A percentile compares a stretch with the other conserved stretches of the same genome.
Evolutionary conservation across 352 stramenopile species (phyloP).

Genomic region (Phytophthora pisi): DNA sequence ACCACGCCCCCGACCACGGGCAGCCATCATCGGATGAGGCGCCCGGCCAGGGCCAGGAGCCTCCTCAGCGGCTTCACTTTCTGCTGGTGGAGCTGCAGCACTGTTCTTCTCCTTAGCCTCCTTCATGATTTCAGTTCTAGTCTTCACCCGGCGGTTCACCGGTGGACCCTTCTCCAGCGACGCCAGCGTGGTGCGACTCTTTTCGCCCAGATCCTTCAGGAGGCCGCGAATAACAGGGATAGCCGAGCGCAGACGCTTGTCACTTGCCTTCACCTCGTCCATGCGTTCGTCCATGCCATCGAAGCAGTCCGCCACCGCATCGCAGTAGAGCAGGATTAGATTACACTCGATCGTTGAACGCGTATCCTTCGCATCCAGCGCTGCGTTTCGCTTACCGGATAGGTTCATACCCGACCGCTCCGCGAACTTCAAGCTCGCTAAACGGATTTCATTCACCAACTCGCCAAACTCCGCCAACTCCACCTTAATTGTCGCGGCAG

Average conservation of each 20-base stretch:
- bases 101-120: constrained; percentile 87
- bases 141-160: constrained; percentile 66
- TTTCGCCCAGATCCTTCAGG: constrained; percentile 69
- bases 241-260: constrained; percentile 79
- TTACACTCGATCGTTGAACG: constrained; percentile 79
- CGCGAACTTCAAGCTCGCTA: constrained; percentile 78
- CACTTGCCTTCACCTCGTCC: constrained; percentile 81
- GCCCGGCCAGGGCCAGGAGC: constrained; percentile 34
- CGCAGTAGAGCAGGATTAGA: constrained; percentile 63
- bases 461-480: constrained; percentile 84
- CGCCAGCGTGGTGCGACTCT: constrained; percentile 56
- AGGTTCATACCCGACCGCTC: constrained; percentile 89
- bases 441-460: constrained; percentile 82
- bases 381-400: constrained; percentile 76
- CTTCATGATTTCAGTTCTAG: constrained; percentile 77
- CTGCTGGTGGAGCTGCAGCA: constrained; percentile 31
- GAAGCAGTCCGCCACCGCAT: constrained; percentile 76
- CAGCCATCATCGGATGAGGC: constrained; percentile 61
- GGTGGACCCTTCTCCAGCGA: constrained; percentile 71
- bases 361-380: constrained; percentile 72
- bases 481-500: constrained; percentile 86
- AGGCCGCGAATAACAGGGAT: constrained; percentile 67
- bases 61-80: constrained; percentile 49
- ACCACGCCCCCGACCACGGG: constrained; percentile 35
- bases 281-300: constrained; percentile 83